phyloP scores from a whole-genome alignment of 441 rosid genomes.

The Hura crepitans region DNA sequence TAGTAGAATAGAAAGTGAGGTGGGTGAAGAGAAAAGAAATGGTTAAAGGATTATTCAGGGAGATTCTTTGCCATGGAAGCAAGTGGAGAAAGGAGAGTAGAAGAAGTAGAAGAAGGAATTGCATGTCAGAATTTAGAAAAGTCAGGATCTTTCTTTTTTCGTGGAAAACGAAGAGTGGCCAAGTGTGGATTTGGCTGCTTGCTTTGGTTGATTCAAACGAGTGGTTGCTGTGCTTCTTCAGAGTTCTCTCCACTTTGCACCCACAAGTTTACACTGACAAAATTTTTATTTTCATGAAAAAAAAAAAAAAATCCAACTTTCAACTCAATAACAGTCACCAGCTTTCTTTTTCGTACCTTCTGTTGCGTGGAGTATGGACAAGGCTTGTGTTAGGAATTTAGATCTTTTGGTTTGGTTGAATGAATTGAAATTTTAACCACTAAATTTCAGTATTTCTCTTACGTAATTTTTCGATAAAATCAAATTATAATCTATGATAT shows the following conservation, averaged over 20 bases:
- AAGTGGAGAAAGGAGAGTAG: constrained; percentile 20
- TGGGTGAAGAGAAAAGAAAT: constrained; percentile 13
- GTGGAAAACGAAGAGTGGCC: constrained; percentile 23
- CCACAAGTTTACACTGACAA: constrained; percentile 3
- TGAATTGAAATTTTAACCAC: too few relatives aligned
- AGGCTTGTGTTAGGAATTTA: too few relatives aligned
- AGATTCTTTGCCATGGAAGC: constrained; percentile 47
- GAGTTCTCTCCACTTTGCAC: constrained; percentile 13
- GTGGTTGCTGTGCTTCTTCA: constrained; percentile 42
- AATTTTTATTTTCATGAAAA: background rate
- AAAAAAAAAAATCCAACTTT: constrained; percentile 3
- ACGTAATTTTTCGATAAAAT: too few relatives aligned
- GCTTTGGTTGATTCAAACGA: constrained; percentile 41
- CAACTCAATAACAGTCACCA: background rate
- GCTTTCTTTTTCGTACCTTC: constrained; percentile 1
- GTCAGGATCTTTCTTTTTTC: background rate
- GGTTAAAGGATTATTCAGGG: constrained; percentile 32
- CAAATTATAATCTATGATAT: too few relatives aligned
- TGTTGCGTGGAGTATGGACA: too few relatives aligned
- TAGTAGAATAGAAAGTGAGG: constrained; percentile 9
- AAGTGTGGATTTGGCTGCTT: constrained; percentile 35
- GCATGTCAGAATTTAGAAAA: constrained; percentile 22
- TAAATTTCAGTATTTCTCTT: too few relatives aligned
- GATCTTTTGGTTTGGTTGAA: too few relatives aligned
- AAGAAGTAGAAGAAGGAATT: constrained; percentile 28